A percentile compares a stretch with the other conserved stretches of the same genome.
Conservation (phyloP, 139 green algal genomes). For the Pycnococcus provasolii region DNA sequence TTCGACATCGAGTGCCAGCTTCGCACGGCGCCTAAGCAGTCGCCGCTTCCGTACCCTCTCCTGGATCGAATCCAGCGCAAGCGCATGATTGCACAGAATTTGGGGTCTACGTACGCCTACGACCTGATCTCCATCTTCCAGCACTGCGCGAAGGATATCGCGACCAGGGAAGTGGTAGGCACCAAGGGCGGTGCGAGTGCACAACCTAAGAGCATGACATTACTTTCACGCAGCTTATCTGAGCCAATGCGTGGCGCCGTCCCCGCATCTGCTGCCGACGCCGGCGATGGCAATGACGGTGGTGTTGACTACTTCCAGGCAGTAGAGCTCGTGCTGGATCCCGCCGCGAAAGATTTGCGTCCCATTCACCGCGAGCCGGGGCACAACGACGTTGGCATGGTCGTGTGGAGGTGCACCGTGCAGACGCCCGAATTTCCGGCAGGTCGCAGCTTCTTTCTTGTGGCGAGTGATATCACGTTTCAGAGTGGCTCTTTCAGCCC, state of each 20-base stretch:
- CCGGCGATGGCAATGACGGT: too few species aligned
- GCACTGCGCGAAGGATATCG: constrained; percentile 6
- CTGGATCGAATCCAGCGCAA: constrained; percentile 23
- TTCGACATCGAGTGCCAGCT: constrained; percentile 9
- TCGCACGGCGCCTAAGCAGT: too few species aligned
- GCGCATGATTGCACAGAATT: constrained; percentile 17
- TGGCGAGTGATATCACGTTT: constrained; percentile 95
- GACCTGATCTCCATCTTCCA: constrained; percentile 21
- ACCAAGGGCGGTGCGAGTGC: neutral
- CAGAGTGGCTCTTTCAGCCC: constrained; percentile 79
- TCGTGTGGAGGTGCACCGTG: constrained; percentile 78
- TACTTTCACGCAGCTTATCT: too few species aligned
- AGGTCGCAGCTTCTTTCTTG: constrained; percentile 58
- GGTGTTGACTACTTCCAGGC: constrained; percentile 23
- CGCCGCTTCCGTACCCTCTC: constrained; percentile 10
- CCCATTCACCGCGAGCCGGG: constrained; percentile 32
- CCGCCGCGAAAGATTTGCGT: constrained; percentile 14
- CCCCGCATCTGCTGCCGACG: too few species aligned
- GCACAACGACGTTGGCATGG: constrained; percentile 78
- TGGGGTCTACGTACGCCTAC: constrained; percentile 21
- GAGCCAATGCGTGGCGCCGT: too few species aligned
- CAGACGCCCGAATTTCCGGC: constrained; percentile 68
- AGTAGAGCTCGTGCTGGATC: constrained; percentile 56
- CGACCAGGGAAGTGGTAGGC: constrained; percentile 6
- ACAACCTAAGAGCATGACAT: too few species aligned